A percentile compares a stretch with the other conserved stretches of the same genome.
These are phyloP conservation scores for Stephanodiscus triporus DNA, from an alignment of 108 stramenopile genomes.

Conservation along the genomic window DNA sequence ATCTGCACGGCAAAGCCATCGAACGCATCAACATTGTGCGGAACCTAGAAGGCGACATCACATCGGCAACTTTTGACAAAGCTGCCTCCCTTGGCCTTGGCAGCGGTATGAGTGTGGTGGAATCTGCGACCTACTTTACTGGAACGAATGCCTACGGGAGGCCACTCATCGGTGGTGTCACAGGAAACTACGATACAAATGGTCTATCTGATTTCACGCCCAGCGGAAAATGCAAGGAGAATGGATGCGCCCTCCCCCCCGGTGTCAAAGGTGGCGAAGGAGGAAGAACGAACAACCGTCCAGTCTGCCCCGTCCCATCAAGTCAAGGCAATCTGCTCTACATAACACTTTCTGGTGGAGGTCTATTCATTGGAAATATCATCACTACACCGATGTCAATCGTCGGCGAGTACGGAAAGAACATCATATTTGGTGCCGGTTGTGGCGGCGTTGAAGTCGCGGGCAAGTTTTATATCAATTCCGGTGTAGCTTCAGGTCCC, in stretches of 20 bases:
- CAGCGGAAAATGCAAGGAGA: slow-evolving; percentile 31
- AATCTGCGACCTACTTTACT: slow-evolving; percentile 8
- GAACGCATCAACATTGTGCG: slow-evolving; percentile 39
- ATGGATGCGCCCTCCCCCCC: slow-evolving; percentile 5
- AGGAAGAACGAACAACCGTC: slow-evolving; percentile 35
- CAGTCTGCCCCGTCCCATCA: slow-evolving; percentile 41
- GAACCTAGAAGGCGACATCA: slow-evolving; percentile 26
- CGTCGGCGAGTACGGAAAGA: slow-evolving; percentile 39
- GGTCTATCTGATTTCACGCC: slow-evolving; percentile 36
- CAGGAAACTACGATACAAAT: slow-evolving; percentile 20
- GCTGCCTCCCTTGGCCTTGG: slow-evolving; percentile 26
- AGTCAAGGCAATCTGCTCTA: slow-evolving; percentile 3
- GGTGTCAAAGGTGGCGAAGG: neutral
- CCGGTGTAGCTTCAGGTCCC: slow-evolving; percentile 23
- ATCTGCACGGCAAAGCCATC: slow-evolving; percentile 35
- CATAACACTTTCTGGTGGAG: slow-evolving; percentile 39
- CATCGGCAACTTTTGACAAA: slow-evolving; percentile 9
- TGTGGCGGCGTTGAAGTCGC: slow-evolving; percentile 27
- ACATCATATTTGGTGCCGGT: slow-evolving; percentile 34
- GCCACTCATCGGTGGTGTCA: slow-evolving; percentile 22
- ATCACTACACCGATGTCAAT: slow-evolving; percentile 39
- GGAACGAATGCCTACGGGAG: slow-evolving; percentile 37
- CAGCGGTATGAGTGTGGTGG: neutral
- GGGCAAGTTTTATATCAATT: slow-evolving; percentile 21
- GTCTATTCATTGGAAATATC: slow-evolving; percentile 28